phyloP scores from a whole-genome alignment of 1,139 yeast species.

The Schwanniomyces etchellsii region DNA sequence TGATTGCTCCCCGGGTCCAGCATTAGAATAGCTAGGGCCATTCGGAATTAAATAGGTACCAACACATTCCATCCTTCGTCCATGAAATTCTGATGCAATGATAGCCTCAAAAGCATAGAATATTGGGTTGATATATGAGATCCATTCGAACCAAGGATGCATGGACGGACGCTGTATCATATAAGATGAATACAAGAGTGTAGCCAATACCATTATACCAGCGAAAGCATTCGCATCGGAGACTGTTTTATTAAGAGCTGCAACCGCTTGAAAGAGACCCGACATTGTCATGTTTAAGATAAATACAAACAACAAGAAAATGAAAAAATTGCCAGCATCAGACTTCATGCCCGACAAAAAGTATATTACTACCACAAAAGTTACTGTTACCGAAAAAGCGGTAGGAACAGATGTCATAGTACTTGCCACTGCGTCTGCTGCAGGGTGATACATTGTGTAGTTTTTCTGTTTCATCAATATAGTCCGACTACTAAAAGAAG shows the following conservation, averaged over 20 bases:
- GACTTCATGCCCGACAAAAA: constrained; percentile 47
- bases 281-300: constrained; percentile 27
- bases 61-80: constrained; percentile 48
- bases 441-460: constrained; percentile 52
- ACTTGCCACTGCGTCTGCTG: constrained; percentile 52
- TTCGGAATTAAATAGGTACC: constrained; percentile 36
- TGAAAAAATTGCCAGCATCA: constrained; percentile 52
- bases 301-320: constrained; percentile 39
- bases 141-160: constrained; percentile 67
- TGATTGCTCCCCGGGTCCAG: constrained; percentile 32
- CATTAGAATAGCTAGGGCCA: constrained; percentile 44
- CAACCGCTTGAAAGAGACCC: constrained; percentile 44
- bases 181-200: constrained; percentile 49
- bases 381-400: constrained; percentile 36
- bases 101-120: constrained; percentile 53
- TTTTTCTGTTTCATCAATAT: constrained; percentile 52
- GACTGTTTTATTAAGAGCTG: constrained; percentile 39
- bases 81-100: constrained; percentile 52
- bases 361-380: constrained; percentile 42
- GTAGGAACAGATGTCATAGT: constrained; percentile 44
- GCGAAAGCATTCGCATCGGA: constrained; percentile 50
- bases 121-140: constrained; percentile 52
- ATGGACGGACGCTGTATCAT: constrained; percentile 52
- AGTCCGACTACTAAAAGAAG: constrained; percentile 45
- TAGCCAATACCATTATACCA: constrained; percentile 42